phyloP scores from a whole-genome alignment of 306 rosid species.

The Gillenia trifoliata region DNA sequence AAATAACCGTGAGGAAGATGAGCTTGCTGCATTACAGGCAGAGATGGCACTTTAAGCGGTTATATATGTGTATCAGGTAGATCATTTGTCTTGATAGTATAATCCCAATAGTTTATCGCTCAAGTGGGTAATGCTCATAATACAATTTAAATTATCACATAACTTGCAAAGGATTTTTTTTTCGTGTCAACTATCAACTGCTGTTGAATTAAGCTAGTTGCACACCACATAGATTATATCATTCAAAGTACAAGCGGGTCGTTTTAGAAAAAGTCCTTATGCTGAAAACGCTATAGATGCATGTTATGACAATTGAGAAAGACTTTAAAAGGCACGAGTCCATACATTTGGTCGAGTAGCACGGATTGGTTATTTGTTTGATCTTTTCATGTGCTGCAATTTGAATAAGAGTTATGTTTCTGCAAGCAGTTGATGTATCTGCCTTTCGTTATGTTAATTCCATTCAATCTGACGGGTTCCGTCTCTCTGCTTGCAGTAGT shows the following conservation, averaged over 20 bases:
- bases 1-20: constrained; percentile 85
- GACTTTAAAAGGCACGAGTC: too few relatives aligned
- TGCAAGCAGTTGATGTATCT: neutral
- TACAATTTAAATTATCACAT: neutral
- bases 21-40: constrained; percentile 95
- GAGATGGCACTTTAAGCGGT: constrained; percentile 89
- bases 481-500: constrained; percentile 4
- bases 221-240: neutral
- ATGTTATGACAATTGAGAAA: neutral
- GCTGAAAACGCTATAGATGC: neutral
- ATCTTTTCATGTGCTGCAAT: neutral
- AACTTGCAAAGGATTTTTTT: neutral
- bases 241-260: neutral
- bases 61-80: neutral
- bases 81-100: neutral
- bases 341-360: too few relatives aligned
- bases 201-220: neutral
- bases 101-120: neutral
- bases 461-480: neutral
- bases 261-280: neutral
- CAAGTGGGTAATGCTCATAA: neutral
- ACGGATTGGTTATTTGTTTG: neutral
- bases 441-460: neutral
- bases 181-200: neutral
- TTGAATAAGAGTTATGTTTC: neutral